Conservation (phyloP, 1,284 basidiomycete species). For the Ceratobasidium sp. region DNA sequence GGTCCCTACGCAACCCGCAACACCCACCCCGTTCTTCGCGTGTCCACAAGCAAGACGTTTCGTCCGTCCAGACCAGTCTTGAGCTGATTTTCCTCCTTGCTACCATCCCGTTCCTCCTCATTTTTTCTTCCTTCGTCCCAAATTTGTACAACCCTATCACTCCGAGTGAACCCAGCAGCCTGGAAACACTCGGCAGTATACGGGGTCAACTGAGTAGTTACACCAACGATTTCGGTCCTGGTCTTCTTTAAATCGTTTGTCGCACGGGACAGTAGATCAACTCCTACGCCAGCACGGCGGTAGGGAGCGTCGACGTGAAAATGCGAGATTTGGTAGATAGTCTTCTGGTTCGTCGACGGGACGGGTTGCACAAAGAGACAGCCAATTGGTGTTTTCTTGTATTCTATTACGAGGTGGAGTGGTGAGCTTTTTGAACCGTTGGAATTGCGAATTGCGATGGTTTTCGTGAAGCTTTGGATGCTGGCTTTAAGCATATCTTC, state of each 20-base stretch:
- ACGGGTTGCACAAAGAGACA: slow-evolving; percentile 4
- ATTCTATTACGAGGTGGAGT: slow-evolving; percentile 35
- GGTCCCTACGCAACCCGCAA: background rate
- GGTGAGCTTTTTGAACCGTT: background rate
- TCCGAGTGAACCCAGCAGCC: slow-evolving; percentile 9
- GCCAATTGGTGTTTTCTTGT: slow-evolving; percentile 36
- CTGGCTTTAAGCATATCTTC: slow-evolving; percentile 27
- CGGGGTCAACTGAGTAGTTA: slow-evolving; percentile 22
- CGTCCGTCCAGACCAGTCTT: background rate
- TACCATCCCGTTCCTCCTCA: background rate
- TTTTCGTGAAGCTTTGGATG: slow-evolving; percentile 25
- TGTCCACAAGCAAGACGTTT: slow-evolving; percentile 22
- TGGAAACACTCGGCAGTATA: slow-evolving; percentile 37
- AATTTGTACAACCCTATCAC: background rate
- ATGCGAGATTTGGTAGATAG: slow-evolving; percentile 15
- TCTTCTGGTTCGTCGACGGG: background rate
- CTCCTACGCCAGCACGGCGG: slow-evolving; percentile 31
- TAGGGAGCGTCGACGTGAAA: slow-evolving; percentile 43
- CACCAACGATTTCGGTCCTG: slow-evolving; percentile 20
- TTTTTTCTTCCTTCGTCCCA: slow-evolving; percentile 27
- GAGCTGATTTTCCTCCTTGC: background rate
- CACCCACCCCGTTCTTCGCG: slow-evolving; percentile 30
- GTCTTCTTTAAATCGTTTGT: slow-evolving; percentile 2
- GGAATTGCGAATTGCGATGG: background rate
- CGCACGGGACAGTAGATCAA: slow-evolving; percentile 16